phyloP scores from a whole-genome alignment of 768 basidiomycete species.

The Pulveroboletus sp. region DNA sequence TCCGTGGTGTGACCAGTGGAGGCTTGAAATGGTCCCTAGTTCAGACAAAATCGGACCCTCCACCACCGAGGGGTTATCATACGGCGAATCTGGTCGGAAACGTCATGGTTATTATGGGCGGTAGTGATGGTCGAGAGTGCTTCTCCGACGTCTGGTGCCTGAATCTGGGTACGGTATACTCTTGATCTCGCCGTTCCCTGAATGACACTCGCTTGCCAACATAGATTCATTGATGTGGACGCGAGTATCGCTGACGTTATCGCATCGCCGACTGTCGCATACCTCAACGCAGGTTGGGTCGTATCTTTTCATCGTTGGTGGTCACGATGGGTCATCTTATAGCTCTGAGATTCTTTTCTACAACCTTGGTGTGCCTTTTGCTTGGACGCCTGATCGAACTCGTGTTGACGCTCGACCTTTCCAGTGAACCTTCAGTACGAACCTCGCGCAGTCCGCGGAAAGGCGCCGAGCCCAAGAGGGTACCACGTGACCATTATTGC shows the following conservation, averaged over 20 bases:
- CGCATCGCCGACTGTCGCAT: slow-evolving; percentile 70
- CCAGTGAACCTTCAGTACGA: slow-evolving; percentile 85
- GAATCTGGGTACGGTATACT: slow-evolving; percentile 67
- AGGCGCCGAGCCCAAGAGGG: slow-evolving; percentile 67
- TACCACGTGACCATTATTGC: slow-evolving; percentile 82
- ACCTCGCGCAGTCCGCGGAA: slow-evolving; percentile 59
- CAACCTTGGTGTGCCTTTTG: slow-evolving; percentile 66
- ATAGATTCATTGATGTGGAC: slow-evolving; percentile 30
- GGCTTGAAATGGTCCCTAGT: slow-evolving; percentile 56
- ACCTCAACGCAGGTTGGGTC: slow-evolving; percentile 88
- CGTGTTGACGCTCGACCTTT: background rate
- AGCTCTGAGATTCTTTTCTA: slow-evolving; percentile 71
- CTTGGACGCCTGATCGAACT: background rate
- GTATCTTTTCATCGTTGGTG: slow-evolving; percentile 85
- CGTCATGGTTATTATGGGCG: slow-evolving; percentile 85
- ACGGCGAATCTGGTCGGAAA: slow-evolving; percentile 83
- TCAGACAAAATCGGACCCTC: slow-evolving; percentile 50
- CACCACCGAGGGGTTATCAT: slow-evolving; percentile 79
- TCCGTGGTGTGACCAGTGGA: slow-evolving; percentile 9
- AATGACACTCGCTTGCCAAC: background rate
- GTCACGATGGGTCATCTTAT: slow-evolving; percentile 80
- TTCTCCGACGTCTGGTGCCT: slow-evolving; percentile 88
- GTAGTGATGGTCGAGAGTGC: slow-evolving; percentile 84
- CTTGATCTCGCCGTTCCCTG: background rate
- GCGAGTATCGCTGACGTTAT: slow-evolving; percentile 18